Evolutionary conservation across 441 rosid genomes (phyloP).

Genomic region (Flueggea neowawraea): DNA sequence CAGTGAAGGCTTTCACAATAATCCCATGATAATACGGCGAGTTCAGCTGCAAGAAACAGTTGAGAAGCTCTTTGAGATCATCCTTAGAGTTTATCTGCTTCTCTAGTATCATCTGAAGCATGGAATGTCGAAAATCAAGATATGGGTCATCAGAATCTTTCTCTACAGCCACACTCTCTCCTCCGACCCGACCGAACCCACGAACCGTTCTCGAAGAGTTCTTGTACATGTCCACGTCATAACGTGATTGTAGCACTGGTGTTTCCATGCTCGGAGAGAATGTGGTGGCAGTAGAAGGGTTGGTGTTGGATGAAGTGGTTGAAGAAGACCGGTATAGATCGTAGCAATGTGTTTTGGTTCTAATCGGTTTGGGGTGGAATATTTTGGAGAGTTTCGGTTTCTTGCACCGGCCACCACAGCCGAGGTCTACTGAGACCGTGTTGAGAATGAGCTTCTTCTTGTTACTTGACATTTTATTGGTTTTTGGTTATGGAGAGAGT

Average conservation of each 20-base stretch:
- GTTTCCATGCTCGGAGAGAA: slow-evolving; percentile 28
- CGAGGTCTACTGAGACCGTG: slow-evolving; percentile 56
- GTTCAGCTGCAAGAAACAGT: slow-evolving; percentile 66
- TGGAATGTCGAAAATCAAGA: slow-evolving; percentile 58
- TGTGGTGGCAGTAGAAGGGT: slow-evolving; percentile 26
- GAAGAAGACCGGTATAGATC: slow-evolving; percentile 22
- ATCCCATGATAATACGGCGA: slow-evolving; percentile 64
- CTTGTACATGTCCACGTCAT: slow-evolving; percentile 19
- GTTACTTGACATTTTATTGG: neutral
- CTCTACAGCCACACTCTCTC: slow-evolving; percentile 56
- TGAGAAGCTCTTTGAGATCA: slow-evolving; percentile 61
- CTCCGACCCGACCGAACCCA: slow-evolving; percentile 54
- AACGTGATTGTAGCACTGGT: neutral
- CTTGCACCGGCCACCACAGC: slow-evolving; percentile 60
- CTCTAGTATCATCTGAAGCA: slow-evolving; percentile 69
- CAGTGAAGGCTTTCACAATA: slow-evolving; percentile 59
- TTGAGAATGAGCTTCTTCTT: slow-evolving; percentile 49
- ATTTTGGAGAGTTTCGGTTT: slow-evolving; percentile 43
- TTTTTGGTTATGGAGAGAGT: no score
- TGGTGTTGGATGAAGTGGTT: slow-evolving; percentile 19
- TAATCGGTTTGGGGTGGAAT: slow-evolving; percentile 36
- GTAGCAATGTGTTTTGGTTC: slow-evolving; percentile 2
- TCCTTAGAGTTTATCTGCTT: slow-evolving; percentile 49
- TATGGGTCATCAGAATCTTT: slow-evolving; percentile 72
- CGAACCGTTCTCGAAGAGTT: slow-evolving; percentile 18